These are phyloP conservation scores for Solanum clarkiae DNA, from an alignment of 257 asterid species.

Conservation along the genomic window DNA sequence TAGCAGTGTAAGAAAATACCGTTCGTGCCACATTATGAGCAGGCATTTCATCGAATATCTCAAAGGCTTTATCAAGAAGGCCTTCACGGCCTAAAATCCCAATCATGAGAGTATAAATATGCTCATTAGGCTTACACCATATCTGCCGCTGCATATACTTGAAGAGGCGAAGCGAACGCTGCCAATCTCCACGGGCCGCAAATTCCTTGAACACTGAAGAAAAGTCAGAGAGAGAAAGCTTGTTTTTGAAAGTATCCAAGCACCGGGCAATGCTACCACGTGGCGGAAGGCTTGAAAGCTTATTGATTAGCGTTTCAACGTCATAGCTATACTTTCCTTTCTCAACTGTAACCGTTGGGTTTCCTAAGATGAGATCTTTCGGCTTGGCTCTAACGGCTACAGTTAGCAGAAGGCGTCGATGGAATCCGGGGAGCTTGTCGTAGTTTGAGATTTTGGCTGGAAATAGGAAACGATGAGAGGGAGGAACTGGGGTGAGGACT, in stretches of 20 bases:
- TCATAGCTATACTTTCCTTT: constrained; percentile 93
- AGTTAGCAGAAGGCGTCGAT: constrained; percentile 10
- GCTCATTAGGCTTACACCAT: constrained; percentile 95
- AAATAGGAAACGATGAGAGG: constrained; percentile 4
- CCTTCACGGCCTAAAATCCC: constrained; percentile 86
- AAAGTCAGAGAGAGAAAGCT: constrained; percentile 85
- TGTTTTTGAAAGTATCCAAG: constrained; percentile 73
- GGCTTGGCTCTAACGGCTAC: constrained; percentile 38
- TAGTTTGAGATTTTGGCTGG: constrained; percentile 24
- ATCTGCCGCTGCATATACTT: constrained; percentile 95
- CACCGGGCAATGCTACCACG: constrained; percentile 98
- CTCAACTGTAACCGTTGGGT: constrained; percentile 78
- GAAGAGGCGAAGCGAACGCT: constrained; percentile 86
- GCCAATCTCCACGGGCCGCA: constrained; percentile 92
- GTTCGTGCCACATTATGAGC: constrained; percentile 44
- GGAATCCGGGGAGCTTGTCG: constrained; percentile 12
- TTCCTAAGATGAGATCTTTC: constrained; percentile 68
- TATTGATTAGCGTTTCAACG: constrained; percentile 91
- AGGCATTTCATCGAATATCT: constrained; percentile 82
- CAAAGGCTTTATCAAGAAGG: constrained; percentile 70
- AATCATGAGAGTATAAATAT: constrained; percentile 62
- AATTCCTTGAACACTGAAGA: constrained; percentile 71
- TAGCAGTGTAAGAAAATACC: constrained; percentile 70
- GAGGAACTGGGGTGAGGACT: constrained; percentile 23
- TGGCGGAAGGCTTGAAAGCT: constrained; percentile 92